Percentiles rank a stretch among this genome's conserved stretches.
Conservation (phyloP, 2,329 filamentous ascomycete species). For the Aurifilum marmelostoma region DNA sequence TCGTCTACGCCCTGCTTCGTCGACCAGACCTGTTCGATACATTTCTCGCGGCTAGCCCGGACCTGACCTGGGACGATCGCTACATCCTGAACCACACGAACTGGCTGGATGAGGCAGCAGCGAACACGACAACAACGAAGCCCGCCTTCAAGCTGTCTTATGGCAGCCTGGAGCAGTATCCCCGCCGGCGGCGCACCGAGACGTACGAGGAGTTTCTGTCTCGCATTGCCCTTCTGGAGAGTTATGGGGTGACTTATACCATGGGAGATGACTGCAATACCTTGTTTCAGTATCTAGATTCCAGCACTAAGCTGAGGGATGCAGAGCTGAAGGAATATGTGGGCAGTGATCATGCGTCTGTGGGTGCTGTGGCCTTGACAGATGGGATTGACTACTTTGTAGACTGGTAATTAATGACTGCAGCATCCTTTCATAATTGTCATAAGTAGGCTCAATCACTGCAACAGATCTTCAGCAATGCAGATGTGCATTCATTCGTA, state of each 20-base stretch:
- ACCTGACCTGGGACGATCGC: constrained; percentile 30
- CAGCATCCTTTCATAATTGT: no score
- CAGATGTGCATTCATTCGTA: no score
- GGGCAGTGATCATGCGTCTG: constrained; percentile 33
- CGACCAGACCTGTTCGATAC: constrained; percentile 35
- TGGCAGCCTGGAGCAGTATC: constrained; percentile 32
- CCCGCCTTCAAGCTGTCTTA: constrained; percentile 34
- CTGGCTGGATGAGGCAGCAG: constrained; percentile 27
- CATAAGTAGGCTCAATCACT: no score
- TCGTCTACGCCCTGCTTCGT: constrained; percentile 31
- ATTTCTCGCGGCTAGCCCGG: constrained; percentile 33
- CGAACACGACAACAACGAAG: constrained; percentile 16
- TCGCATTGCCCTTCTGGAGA: constrained; percentile 21
- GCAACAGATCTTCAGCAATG: no score
- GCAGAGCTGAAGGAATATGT: constrained; percentile 33
- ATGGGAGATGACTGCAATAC: constrained; percentile 32
- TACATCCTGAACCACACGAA: constrained; percentile 30
- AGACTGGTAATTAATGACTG: constrained; percentile 30
- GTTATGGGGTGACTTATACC: constrained; percentile 22
- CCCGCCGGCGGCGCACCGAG: constrained; percentile 30
- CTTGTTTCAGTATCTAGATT: constrained; percentile 30
- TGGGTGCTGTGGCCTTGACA: constrained; percentile 32
- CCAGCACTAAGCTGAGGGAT: constrained; percentile 31
- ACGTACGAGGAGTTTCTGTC: constrained; percentile 31
- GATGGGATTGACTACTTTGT: constrained; percentile 35